Evolutionary conservation across 2,329 filamentous ascomycete species (phyloP).

Genomic region (Aspergillus phoenicis): DNA sequence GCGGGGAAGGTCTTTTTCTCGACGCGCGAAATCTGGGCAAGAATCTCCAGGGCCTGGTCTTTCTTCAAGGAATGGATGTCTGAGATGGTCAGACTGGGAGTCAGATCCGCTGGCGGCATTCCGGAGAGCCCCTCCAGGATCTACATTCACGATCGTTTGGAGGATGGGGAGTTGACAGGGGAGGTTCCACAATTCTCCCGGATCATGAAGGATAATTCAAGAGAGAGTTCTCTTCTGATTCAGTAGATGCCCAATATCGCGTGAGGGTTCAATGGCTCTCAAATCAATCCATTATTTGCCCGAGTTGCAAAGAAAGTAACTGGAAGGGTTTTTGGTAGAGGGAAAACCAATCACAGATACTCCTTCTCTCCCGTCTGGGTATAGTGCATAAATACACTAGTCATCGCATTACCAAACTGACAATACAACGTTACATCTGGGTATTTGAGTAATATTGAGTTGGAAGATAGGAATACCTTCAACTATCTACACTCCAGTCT

Average conservation of each 20-base stretch:
- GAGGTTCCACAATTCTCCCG: not conserved
- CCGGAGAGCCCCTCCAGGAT: constrained; percentile 23
- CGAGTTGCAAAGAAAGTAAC: not conserved
- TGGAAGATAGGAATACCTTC: no score
- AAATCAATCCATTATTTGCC: not conserved
- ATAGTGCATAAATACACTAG: no score
- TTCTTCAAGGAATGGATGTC: constrained; percentile 43
- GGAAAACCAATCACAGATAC: no score
- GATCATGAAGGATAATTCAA: not conserved
- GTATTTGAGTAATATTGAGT: no score
- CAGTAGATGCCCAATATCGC: not conserved
- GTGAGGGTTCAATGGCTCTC: not conserved
- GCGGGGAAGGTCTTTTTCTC: constrained; percentile 56
- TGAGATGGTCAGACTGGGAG: constrained; percentile 29
- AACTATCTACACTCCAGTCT: not conserved
- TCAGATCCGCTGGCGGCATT: constrained; percentile 24
- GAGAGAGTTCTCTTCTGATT: not conserved
- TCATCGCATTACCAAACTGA: no score
- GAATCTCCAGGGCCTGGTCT: constrained; percentile 38
- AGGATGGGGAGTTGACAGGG: constrained; percentile 7
- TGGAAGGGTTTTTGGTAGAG: not conserved
- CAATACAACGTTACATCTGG: no score
- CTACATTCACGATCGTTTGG: constrained; percentile 24
- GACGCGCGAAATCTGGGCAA: constrained; percentile 41
- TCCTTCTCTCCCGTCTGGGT: no score